phyloP scores from a whole-genome alignment of 768 basidiomycete species.

The Suillus lakei region DNA sequence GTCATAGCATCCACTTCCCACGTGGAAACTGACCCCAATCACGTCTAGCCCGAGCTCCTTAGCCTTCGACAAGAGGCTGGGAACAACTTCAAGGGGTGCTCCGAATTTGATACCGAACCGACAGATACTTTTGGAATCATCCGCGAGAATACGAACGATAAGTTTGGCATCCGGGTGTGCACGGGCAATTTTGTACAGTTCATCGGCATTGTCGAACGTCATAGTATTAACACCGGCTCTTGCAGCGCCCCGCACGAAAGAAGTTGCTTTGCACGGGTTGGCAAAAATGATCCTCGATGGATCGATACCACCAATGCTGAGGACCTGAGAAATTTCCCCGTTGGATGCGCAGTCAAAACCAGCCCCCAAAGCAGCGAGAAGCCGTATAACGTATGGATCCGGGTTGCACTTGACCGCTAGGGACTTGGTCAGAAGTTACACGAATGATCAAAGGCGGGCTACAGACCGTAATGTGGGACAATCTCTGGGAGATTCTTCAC shows the following conservation, averaged over 20 bases:
- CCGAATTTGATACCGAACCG: conserved; percentile 96
- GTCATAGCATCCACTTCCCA: conserved; percentile 96
- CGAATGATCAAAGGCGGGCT: conserved; percentile 22
- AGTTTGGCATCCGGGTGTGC: conserved; percentile 82
- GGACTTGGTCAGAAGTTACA: conserved; percentile 27
- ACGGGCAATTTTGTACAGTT: conserved; percentile 90
- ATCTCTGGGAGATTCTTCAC: conserved; percentile 74
- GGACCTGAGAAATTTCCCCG: conserved; percentile 85
- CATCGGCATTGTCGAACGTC: conserved; percentile 99
- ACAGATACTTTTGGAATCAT: conserved; percentile 94
- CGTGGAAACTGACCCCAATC: conserved; percentile 96
- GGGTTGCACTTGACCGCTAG: conserved; percentile 98
- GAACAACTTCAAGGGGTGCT: conserved; percentile 83
- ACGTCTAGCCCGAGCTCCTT: conserved; percentile 81
- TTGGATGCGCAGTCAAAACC: conserved; percentile 99
- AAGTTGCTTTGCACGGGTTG: conserved; percentile 97
- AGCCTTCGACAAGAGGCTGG: conserved; percentile 79
- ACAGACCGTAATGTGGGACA: conserved; percentile 92
- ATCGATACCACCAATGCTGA: conserved; percentile 72
- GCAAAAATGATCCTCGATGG: conserved; percentile 93
- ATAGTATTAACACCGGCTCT: conserved; percentile 84
- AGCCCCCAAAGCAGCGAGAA: conserved; percentile 87
- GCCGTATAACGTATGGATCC: conserved; percentile 90
- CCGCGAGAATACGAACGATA: conserved; percentile 94
- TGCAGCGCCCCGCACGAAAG: conserved; percentile 88